Conservation (phyloP, 306 rosid species). For the Cucurbita pepo region DNA sequence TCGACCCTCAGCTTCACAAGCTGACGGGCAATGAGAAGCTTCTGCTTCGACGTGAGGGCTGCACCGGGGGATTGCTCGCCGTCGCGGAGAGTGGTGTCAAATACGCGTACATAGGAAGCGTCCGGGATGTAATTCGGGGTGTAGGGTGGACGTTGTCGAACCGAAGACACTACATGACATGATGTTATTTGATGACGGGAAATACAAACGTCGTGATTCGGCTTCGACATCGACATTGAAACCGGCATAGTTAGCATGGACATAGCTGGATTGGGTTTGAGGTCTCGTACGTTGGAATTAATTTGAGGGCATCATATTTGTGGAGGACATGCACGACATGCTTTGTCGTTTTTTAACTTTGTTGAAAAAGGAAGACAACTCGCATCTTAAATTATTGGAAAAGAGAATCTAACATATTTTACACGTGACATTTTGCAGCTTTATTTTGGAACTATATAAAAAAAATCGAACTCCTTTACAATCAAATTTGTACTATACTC, state of each 20-base stretch:
- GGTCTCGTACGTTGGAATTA: not conserved
- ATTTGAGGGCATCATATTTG: not conserved
- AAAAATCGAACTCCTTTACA: no score
- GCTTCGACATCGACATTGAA: not conserved
- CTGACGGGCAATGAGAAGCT: slow-evolving; percentile 66
- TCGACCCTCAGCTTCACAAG: slow-evolving; percentile 75
- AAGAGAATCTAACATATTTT: no score
- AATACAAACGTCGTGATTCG: not conserved
- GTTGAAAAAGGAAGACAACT: no score
- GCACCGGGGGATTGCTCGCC: slow-evolving; percentile 98
- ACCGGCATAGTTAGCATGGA: not conserved
- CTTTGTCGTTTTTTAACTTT: no score
- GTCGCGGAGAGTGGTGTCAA: slow-evolving; percentile 92
- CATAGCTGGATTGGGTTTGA: no score
- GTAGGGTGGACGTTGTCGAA: slow-evolving; percentile 45
- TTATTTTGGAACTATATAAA: no score
- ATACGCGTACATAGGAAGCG: slow-evolving; percentile 55
- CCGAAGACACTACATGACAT: not conserved
- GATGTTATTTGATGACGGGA: not conserved
- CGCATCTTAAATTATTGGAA: no score
- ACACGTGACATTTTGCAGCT: no score
- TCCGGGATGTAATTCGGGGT: slow-evolving; percentile 63
- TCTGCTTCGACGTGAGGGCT: slow-evolving; percentile 68
- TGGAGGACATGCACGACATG: no score
- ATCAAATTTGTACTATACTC: no score